phyloP scores from a whole-genome alignment of 805 yeast genomes.

The Metschnikowia drakensbergensis region DNA sequence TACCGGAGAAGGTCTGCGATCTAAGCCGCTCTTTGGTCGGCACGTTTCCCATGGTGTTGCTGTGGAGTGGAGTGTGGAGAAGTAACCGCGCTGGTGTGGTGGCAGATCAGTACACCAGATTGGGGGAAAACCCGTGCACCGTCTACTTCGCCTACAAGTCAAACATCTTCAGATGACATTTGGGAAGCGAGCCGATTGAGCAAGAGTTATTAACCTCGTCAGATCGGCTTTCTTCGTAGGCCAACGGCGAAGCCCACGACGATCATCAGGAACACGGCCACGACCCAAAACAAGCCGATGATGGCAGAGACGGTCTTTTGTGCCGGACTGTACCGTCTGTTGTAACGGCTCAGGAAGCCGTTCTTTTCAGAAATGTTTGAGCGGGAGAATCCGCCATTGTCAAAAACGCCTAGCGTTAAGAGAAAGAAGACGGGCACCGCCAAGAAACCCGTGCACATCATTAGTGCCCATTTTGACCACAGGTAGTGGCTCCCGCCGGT shows the following conservation, averaged over 20 bases:
- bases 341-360: constrained; percentile 9
- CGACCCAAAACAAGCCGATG: constrained; percentile 34
- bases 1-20: constrained; percentile 16
- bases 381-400: constrained; percentile 19
- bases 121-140: not conserved
- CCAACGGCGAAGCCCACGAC: constrained; percentile 38
- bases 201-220: constrained; percentile 1
- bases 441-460: constrained; percentile 32
- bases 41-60: constrained; percentile 38
- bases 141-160: no score
- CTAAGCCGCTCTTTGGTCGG: constrained; percentile 41
- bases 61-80: constrained; percentile 2
- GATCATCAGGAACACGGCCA: constrained; percentile 34
- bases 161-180: no score
- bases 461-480: constrained; percentile 20
- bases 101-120: not conserved
- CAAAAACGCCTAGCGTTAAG: constrained; percentile 34
- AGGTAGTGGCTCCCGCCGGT: constrained; percentile 3
- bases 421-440: constrained; percentile 39
- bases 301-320: constrained; percentile 32
- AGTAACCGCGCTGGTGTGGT: not conserved
- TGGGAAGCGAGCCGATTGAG: not conserved
- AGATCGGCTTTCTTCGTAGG: not conserved
- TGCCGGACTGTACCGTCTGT: constrained; percentile 10
- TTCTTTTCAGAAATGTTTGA: constrained; percentile 14